Evolutionary conservation across 305 asterid genomes (phyloP).

Genomic region (Nicotiana rustica): DNA sequence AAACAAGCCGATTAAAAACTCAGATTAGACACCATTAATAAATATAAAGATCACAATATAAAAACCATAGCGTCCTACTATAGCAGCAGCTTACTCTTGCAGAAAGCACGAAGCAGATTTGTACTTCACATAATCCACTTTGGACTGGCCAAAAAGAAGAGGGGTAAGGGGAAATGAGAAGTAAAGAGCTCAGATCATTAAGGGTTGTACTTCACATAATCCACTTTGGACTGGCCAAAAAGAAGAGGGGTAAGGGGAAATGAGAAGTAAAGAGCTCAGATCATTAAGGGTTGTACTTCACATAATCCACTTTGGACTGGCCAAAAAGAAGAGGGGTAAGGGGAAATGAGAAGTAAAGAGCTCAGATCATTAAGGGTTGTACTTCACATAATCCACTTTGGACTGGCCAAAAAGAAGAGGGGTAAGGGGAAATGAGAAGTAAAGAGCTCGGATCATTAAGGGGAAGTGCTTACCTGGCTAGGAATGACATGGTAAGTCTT

Average conservation of each 20-base stretch:
- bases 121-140: constrained; percentile 1
- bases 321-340: not conserved
- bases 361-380: not conserved
- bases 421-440: no score
- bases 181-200: no score
- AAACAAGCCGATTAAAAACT: not conserved
- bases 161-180: no score
- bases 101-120: not conserved
- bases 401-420: no score
- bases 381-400: not conserved
- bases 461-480: constrained; percentile 70
- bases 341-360: no score
- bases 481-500: constrained; percentile 87
- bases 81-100: not conserved
- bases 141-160: not conserved
- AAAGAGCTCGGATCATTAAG: not conserved
- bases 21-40: constrained; percentile 32
- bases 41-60: constrained; percentile 1
- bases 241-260: no score
- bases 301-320: not conserved
- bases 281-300: constrained; percentile 13
- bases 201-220: not conserved
- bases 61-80: not conserved
- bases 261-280: no score
- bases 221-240: no score